A percentile compares a stretch with the other conserved stretches of the same genome.
Evolutionary conservation across 371 early-diverging fungal genomes (phyloP).

Genomic region (Batkoa obscura): DNA sequence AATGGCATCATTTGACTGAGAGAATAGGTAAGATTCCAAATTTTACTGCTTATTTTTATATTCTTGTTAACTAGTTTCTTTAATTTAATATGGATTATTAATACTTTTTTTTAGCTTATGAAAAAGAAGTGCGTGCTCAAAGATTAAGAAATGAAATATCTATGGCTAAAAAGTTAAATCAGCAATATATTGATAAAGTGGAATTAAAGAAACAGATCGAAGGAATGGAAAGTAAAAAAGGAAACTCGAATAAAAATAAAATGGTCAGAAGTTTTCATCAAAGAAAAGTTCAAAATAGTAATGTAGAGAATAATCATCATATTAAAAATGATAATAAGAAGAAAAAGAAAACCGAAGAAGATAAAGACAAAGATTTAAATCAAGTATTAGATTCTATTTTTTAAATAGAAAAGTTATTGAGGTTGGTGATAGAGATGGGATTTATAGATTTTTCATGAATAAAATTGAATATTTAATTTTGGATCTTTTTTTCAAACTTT

Average conservation of each 20-base stretch:
- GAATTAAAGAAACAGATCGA: constrained; percentile 65
- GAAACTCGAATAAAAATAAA: not conserved
- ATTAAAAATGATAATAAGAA: not conserved
- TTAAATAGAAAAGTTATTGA: too few relatives aligned
- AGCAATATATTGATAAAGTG: constrained; percentile 66
- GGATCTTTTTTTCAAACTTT: too few relatives aligned
- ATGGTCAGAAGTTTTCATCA: not conserved
- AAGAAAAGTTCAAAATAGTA: not conserved
- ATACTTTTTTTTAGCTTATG: constrained; percentile 31
- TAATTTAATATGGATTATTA: not conserved
- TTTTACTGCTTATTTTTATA: constrained; percentile 3
- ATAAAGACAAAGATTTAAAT: not conserved
- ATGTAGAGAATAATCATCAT: not conserved
- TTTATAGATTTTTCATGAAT: too few relatives aligned
- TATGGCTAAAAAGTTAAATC: constrained; percentile 68
- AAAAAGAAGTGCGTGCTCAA: constrained; percentile 63
- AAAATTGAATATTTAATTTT: too few relatives aligned
- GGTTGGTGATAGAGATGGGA: too few relatives aligned
- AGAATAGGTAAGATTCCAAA: constrained; percentile 41
- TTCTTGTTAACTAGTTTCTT: too few relatives aligned
- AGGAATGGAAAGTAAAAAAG: not conserved
- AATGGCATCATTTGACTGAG: constrained; percentile 88
- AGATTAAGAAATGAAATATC: constrained; percentile 64
- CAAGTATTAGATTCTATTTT: too few relatives aligned
- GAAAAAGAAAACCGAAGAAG: not conserved